phyloP scores from a whole-genome alignment of 2,329 filamentous ascomycete species.

The Esteya vermicola region DNA sequence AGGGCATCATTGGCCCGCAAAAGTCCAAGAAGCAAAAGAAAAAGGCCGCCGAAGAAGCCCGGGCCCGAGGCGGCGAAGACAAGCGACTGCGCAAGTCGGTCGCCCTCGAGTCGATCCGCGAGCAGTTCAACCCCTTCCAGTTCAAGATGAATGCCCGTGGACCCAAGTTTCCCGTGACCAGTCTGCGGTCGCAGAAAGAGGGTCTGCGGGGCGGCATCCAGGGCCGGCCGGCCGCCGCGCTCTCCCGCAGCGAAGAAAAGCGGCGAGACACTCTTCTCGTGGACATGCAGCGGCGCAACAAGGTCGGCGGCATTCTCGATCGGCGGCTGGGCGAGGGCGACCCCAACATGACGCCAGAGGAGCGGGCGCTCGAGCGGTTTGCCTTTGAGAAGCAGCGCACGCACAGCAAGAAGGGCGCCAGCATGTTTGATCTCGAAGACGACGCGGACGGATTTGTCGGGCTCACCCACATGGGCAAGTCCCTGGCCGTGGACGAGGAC shows the following conservation, averaged over 20 bases:
- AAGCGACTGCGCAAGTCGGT: conserved; percentile 64
- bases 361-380: conserved; percentile 83
- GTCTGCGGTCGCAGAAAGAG: conserved; percentile 39
- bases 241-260: conserved; percentile 76
- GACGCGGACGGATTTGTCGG: conserved; percentile 52
- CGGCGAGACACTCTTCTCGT: conserved; percentile 72
- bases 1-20: conserved; percentile 80
- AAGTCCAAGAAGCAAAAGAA: conserved; percentile 92
- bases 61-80: conserved; percentile 41
- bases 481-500: conserved; percentile 53
- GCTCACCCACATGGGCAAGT: conserved; percentile 74
- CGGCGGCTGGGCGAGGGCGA: conserved; percentile 93
- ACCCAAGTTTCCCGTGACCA: conserved; percentile 76
- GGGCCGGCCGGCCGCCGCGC: conserved; percentile 70
- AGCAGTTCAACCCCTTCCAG: conserved; percentile 97
- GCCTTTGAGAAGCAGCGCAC: conserved; percentile 71
- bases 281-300: conserved; percentile 79
- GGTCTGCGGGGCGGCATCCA: conserved; percentile 45
- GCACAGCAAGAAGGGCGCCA: conserved; percentile 54
- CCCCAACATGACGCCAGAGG: conserved; percentile 82
- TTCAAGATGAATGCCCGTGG: conserved; percentile 66
- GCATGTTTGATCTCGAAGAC: conserved; percentile 88
- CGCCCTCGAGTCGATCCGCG: conserved; percentile 73
- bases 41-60: conserved; percentile 52
- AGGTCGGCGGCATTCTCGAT: conserved; percentile 85